Evolutionary conservation across 257 asterid genomes (phyloP).

Genomic region (Solanum etuberosum): DNA sequence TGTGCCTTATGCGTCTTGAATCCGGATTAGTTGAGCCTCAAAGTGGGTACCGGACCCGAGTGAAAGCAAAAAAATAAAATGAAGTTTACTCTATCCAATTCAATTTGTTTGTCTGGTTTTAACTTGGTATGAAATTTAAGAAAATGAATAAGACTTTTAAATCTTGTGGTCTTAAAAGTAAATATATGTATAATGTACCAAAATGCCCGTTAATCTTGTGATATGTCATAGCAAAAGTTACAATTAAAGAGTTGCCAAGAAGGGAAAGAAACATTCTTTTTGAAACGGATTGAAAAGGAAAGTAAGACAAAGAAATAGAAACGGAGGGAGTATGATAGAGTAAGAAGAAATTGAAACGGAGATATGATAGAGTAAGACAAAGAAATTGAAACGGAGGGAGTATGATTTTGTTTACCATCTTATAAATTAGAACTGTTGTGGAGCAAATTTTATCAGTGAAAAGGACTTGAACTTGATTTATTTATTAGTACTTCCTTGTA

Average conservation of each 20-base stretch:
- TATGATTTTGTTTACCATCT: not conserved
- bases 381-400: not conserved
- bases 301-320: not conserved
- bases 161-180: no score
- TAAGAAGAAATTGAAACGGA: no score
- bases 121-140: not conserved
- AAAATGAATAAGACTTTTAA: not conserved
- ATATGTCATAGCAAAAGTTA: not conserved
- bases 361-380: not conserved
- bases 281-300: not conserved
- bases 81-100: no score
- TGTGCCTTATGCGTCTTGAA: no score
- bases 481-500: no score
- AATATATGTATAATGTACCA: no score
- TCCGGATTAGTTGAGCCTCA: no score
- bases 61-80: not conserved
- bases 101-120: not conserved
- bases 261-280: no score
- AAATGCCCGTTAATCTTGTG: not conserved
- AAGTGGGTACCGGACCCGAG: no score
- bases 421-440: not conserved
- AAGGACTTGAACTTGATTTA: not conserved
- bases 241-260: not conserved
- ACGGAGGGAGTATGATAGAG: no score
- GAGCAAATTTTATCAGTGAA: not conserved